Percentiles rank a stretch among this genome's conserved stretches.
These are phyloP conservation scores for Boletales sp. DNA, from an alignment of 768 basidiomycete species.

Conservation along the genomic window DNA sequence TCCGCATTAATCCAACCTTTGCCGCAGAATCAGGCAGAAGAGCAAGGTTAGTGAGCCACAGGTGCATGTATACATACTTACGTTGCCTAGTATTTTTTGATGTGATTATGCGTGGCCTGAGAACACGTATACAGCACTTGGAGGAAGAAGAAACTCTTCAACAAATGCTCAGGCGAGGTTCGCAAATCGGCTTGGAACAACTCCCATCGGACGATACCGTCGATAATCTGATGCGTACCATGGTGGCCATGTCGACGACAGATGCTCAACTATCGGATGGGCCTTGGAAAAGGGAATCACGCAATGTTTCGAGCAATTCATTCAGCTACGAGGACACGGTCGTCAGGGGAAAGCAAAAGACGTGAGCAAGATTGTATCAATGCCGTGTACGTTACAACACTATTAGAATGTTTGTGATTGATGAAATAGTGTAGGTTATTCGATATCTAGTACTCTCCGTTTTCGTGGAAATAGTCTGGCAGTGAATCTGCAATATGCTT, in stretches of 20 bases:
- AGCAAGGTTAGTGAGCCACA: conserved; percentile 34
- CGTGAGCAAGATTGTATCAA: conserved; percentile 7
- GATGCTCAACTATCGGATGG: conserved; percentile 22
- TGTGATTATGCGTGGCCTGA: conserved; percentile 37
- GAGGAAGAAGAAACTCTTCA: conserved; percentile 45
- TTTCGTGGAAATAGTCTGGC: conserved; percentile 56
- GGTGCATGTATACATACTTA: conserved; percentile 3
- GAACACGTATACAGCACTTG: conserved; percentile 34
- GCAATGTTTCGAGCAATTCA: conserved; percentile 11
- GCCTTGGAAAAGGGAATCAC: conserved; percentile 26
- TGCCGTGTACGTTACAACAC: not conserved
- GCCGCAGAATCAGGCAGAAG: conserved; percentile 32
- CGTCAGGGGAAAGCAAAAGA: conserved; percentile 24
- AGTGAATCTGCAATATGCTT: conserved; percentile 56
- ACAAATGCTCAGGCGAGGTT: conserved; percentile 34
- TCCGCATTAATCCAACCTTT: conserved; percentile 32
- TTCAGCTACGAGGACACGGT: conserved; percentile 24
- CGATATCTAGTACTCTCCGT: conserved; percentile 26
- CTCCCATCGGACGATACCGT: conserved; percentile 36
- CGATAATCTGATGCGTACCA: conserved; percentile 39
- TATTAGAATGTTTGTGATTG: not conserved
- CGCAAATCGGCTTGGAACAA: conserved; percentile 33
- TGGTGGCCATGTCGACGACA: conserved; percentile 31
- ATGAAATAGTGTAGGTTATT: not conserved
- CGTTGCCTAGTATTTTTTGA: conserved; percentile 31